These are phyloP conservation scores for Cicer arietinum DNA, from an alignment of 306 rosid species.

Conservation along the genomic window DNA sequence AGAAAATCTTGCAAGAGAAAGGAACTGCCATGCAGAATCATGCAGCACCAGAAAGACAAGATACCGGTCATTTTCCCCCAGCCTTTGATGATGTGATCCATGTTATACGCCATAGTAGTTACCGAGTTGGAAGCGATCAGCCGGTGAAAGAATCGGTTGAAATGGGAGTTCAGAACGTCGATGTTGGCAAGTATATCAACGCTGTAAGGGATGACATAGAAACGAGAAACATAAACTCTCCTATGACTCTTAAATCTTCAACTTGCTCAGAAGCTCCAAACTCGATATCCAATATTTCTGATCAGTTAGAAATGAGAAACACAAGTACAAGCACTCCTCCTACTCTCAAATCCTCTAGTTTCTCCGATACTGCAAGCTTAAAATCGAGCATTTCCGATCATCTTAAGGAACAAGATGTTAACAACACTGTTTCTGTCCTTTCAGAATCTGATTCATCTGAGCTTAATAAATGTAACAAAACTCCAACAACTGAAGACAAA, in stretches of 20 bases:
- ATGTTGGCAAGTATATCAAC: slow-evolving; percentile 77
- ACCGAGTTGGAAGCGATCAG: slow-evolving; percentile 89
- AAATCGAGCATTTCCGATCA: slow-evolving; percentile 59
- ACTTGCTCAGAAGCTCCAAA: slow-evolving; percentile 59
- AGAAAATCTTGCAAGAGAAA: slow-evolving; percentile 60
- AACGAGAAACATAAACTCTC: slow-evolving; percentile 54
- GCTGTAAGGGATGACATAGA: slow-evolving; percentile 80
- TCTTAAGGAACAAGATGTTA: slow-evolving; percentile 60
- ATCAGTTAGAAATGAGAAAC: slow-evolving; percentile 63
- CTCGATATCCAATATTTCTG: slow-evolving; percentile 55
- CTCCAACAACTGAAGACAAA: slow-evolving; percentile 67
- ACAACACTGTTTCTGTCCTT: slow-evolving; percentile 45
- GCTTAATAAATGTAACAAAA: slow-evolving; percentile 44
- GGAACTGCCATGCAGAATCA: slow-evolving; percentile 55
- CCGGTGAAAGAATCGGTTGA: slow-evolving; percentile 78
- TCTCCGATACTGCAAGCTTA: slow-evolving; percentile 56
- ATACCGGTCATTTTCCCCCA: slow-evolving; percentile 72
- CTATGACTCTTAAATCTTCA: slow-evolving; percentile 56
- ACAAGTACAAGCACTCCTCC: slow-evolving; percentile 38
- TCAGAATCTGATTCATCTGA: slow-evolving; percentile 63
- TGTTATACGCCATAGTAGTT: slow-evolving; percentile 97
- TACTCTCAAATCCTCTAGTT: slow-evolving; percentile 53
- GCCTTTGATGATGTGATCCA: slow-evolving; percentile 95
- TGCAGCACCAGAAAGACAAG: slow-evolving; percentile 59
- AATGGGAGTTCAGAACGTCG: slow-evolving; percentile 89